Conservation (phyloP, 805 yeast species). For the Isabelozyma rhagii region DNA sequence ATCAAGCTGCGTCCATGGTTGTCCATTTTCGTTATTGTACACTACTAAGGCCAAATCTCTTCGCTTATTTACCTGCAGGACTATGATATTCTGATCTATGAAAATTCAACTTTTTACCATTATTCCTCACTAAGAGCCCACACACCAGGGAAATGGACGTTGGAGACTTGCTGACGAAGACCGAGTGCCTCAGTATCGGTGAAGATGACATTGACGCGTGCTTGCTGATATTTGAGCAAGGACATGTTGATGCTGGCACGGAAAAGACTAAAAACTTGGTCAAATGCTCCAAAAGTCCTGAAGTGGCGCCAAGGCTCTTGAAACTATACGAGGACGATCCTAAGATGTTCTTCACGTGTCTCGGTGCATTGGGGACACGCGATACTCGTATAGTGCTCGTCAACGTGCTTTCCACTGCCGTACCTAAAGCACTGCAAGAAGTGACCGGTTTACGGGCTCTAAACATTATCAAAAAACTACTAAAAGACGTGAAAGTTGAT, state of each 20-base stretch:
- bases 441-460: slow-evolving; percentile 4
- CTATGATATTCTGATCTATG: neutral
- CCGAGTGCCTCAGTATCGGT: neutral
- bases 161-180: neutral
- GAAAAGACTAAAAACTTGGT: slow-evolving; percentile 4
- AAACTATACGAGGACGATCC: slow-evolving; percentile 14
- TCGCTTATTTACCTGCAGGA: neutral
- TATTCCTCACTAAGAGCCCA: neutral
- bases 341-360: slow-evolving; percentile 10
- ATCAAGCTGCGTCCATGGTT: no score
- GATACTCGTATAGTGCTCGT: slow-evolving; percentile 12
- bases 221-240: neutral
- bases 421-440: neutral
- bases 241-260: neutral
- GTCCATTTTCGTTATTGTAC: no score
- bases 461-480: slow-evolving; percentile 1
- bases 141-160: neutral
- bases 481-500: neutral
- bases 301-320: slow-evolving; percentile 7
- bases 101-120: neutral
- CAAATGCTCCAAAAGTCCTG: slow-evolving; percentile 8
- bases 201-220: neutral
- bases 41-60: neutral
- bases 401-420: slow-evolving; percentile 7
- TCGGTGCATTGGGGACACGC: slow-evolving; percentile 4